phyloP scores from a whole-genome alignment of 441 rosid species.

The Biscutella laevigata region DNA sequence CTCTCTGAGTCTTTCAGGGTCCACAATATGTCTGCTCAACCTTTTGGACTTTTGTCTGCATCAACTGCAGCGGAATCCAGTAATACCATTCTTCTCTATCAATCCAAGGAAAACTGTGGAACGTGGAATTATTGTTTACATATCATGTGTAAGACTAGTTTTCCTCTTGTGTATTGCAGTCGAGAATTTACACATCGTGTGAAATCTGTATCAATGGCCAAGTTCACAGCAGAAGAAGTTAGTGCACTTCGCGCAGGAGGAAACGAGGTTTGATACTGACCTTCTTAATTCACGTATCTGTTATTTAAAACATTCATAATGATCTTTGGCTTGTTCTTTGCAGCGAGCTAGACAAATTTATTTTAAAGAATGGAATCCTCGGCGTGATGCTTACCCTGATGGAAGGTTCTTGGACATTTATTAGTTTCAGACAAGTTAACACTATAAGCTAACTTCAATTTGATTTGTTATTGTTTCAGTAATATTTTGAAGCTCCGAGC shows the following conservation, averaged over 20 bases:
- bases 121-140: neutral
- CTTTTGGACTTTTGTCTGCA: slow-evolving; percentile 81
- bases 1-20: slow-evolving; percentile 50
- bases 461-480: slow-evolving; percentile 33
- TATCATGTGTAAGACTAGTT: slow-evolving; percentile 1
- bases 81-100: slow-evolving; percentile 24
- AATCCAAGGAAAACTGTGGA: neutral
- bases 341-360: slow-evolving; percentile 73
- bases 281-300: neutral
- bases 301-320: neutral
- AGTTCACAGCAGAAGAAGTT: slow-evolving; percentile 75
- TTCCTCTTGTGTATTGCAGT: slow-evolving; percentile 28
- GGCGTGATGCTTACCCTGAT: slow-evolving; percentile 65
- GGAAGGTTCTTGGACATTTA: slow-evolving; percentile 45
- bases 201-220: slow-evolving; percentile 88
- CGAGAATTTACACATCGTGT: slow-evolving; percentile 90
- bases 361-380: slow-evolving; percentile 62
- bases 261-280: slow-evolving; percentile 53
- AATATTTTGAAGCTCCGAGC: slow-evolving; percentile 65
- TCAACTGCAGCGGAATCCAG: slow-evolving; percentile 86
- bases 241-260: slow-evolving; percentile 73
- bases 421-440: neutral
- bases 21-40: slow-evolving; percentile 94
- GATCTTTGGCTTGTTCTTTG: slow-evolving; percentile 1
- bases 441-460: slow-evolving; percentile 15